Evolutionary conservation across 2,329 filamentous ascomycete genomes (phyloP), one percentile per base, ranked within the genome.

Genomic region (Apiospora aurea): DNA sequence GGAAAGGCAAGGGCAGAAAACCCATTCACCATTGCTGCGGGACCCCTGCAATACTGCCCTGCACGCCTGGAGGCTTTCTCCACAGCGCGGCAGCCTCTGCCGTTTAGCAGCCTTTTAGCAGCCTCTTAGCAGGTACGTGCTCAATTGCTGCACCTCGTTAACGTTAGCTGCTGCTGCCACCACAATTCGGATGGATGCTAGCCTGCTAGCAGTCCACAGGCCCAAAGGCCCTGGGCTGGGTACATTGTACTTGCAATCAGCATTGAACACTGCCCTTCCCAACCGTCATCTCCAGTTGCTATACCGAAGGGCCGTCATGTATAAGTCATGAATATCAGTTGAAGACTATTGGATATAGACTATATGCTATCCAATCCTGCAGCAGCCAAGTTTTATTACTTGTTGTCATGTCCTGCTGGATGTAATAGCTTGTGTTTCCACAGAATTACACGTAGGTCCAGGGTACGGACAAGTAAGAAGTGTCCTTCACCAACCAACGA

Each of bases 21-120:
- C 38, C 57, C 34, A n/a, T 41, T 41, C 26, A 29, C 26, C 26
- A 29, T 29, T 64, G 57, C n/a, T 64, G 57, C 57, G 34, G 57
- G 57, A 38, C 57, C 34, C n/a, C n/a, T n/a, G n/a, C n/a, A n/a
- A n/a, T n/a, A n/a, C n/a, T n/a, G n/a, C n/a, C n/a, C 26, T 29
- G 26, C 26, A 29, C 26, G 26, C 26, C 57, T 64, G 34, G 34
- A 41, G 57, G 29, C 10, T 64, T 64, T 64, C 57, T 64, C 57
- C 57, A 41, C 10, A 64, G 57, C 57, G 57, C 57, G 57, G 57
- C 57, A 64, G 57, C 57, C 57, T n/a, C 18, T 64, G 34, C 34
- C 57, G n/a, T 64, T 64, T 29, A 29, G 26, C 26, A 29, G 26
- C 26, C 26, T 29, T 3, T 29, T 29, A 29, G 26, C 26, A 29